Conservation (phyloP, 2,329 filamentous ascomycete genomes). For the Capronia americana region DNA sequence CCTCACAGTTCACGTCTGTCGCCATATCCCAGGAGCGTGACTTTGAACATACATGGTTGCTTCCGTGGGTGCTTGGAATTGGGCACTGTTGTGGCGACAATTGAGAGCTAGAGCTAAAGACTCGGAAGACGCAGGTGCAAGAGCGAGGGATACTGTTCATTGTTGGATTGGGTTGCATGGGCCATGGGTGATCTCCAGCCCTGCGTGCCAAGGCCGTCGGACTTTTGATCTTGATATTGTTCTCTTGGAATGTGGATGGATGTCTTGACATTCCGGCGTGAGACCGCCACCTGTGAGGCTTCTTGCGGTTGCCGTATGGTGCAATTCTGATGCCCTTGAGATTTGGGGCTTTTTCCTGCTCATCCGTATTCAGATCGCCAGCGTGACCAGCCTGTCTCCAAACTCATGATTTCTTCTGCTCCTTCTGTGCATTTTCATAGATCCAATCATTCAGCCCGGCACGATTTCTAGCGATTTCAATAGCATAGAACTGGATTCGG, state of each 20-base stretch:
- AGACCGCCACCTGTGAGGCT: too few relatives aligned
- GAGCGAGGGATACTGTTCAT: constrained; percentile 4
- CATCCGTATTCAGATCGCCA: background rate
- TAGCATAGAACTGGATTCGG: constrained; percentile 83
- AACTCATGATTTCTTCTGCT: constrained; percentile 52
- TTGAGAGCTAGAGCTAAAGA: constrained; percentile 9
- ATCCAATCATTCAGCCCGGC: constrained; percentile 96
- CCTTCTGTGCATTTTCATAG: constrained; percentile 78
- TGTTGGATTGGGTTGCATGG: constrained; percentile 3
- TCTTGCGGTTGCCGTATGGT: background rate
- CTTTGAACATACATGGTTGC: constrained; percentile 3
- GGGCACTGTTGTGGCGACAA: constrained; percentile 5
- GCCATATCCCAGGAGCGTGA: constrained; percentile 16
- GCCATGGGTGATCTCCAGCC: constrained; percentile 8
- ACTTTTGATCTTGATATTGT: constrained; percentile 41
- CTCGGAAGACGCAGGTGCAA: constrained; percentile 3
- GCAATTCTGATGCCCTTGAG: background rate
- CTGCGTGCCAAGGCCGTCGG: constrained; percentile 5
- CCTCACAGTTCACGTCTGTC: constrained; percentile 7
- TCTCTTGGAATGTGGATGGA: constrained; percentile 38
- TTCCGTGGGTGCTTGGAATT: background rate
- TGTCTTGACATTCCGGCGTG: background rate
- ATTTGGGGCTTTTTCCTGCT: background rate
- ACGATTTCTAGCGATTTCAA: constrained; percentile 80
- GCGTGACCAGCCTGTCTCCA: background rate